These are phyloP conservation scores for Exophiala phaeomuriformis DNA, from an alignment of 2,329 filamentous ascomycete genomes.

Conservation along the genomic window DNA sequence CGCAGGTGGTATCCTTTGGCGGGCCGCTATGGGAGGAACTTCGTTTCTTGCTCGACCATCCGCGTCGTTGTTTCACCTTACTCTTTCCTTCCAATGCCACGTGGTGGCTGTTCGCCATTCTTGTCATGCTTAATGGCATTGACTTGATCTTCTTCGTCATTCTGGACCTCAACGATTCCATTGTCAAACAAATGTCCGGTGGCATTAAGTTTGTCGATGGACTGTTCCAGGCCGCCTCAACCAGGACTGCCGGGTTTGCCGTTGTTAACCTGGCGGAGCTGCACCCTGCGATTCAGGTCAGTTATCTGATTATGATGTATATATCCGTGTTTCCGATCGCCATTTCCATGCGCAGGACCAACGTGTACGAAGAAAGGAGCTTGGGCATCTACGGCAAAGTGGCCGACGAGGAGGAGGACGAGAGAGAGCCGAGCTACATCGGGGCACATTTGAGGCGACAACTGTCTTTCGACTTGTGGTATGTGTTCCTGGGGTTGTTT, in stretches of 20 bases:
- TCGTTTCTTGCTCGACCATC: slow-evolving; percentile 84
- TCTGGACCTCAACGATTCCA: slow-evolving; percentile 70
- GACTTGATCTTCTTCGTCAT: slow-evolving; percentile 89
- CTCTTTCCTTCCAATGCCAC: slow-evolving; percentile 84
- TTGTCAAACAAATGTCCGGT: slow-evolving; percentile 60
- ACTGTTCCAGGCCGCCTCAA: slow-evolving; percentile 82
- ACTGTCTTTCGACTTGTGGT: slow-evolving; percentile 96
- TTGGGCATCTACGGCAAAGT: slow-evolving; percentile 64
- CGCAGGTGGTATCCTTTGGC: slow-evolving; percentile 56
- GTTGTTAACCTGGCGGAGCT: slow-evolving; percentile 69
- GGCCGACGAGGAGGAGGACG: slow-evolving; percentile 51
- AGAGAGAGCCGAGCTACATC: slow-evolving; percentile 69
- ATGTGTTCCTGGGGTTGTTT: slow-evolving; percentile 87
- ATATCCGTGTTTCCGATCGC: slow-evolving; percentile 56
- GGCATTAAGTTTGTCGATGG: slow-evolving; percentile 76
- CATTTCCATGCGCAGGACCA: slow-evolving; percentile 54
- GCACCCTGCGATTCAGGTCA: slow-evolving; percentile 77
- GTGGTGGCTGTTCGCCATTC: slow-evolving; percentile 90
- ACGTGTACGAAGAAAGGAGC: slow-evolving; percentile 56
- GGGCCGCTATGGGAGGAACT: slow-evolving; percentile 83
- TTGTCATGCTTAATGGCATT: slow-evolving; percentile 71
- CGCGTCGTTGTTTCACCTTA: slow-evolving; percentile 89
- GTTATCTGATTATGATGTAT: slow-evolving; percentile 60
- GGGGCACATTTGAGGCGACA: slow-evolving; percentile 86
- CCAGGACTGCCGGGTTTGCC: slow-evolving; percentile 82